These are phyloP conservation scores for Coemansia reversa DNA, from an alignment of 192 early-diverging fungal species.

Conservation along the genomic window DNA sequence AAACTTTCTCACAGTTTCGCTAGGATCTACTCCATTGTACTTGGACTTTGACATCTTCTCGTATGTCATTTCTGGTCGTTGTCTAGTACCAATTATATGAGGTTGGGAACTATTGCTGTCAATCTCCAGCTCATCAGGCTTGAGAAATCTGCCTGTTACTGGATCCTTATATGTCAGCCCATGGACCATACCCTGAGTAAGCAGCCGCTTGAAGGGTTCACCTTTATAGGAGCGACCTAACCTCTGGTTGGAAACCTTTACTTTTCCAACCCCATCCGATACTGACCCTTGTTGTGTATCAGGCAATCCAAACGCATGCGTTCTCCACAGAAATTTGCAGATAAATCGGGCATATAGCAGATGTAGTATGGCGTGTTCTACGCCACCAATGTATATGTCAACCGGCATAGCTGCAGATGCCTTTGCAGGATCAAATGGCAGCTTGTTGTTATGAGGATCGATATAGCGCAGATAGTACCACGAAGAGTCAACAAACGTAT, in stretches of 20 bases:
- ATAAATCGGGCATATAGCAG: slow-evolving; percentile 92
- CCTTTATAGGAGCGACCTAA: slow-evolving; percentile 51
- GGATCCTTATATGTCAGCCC: slow-evolving; percentile 82
- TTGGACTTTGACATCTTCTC: slow-evolving; percentile 99
- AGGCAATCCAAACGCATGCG: slow-evolving; percentile 43
- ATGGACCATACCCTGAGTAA: slow-evolving; percentile 96
- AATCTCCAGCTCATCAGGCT: slow-evolving; percentile 62
- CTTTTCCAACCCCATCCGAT: slow-evolving; percentile 3
- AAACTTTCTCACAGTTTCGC: slow-evolving; percentile 51
- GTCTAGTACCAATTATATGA: slow-evolving; percentile 62
- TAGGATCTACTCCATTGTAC: slow-evolving; percentile 89
- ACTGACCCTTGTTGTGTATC: background rate
- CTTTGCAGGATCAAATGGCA: slow-evolving; percentile 55
- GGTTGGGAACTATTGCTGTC: slow-evolving; percentile 38
- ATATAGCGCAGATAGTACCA: slow-evolving; percentile 93
- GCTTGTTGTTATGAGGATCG: slow-evolving; percentile 68
- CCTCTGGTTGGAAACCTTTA: slow-evolving; percentile 30
- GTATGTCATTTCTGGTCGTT: slow-evolving; percentile 59
- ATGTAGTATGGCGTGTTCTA: slow-evolving; percentile 94
- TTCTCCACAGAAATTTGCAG: slow-evolving; percentile 75
- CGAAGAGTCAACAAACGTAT: slow-evolving; percentile 96
- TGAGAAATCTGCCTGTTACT: slow-evolving; percentile 69
- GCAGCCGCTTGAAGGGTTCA: slow-evolving; percentile 83
- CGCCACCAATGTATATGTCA: slow-evolving; percentile 91
- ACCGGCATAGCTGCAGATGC: slow-evolving; percentile 71